Percentiles rank a stretch among this genome's conserved stretches.
These are phyloP conservation scores for Pseudopediastrum boryanum DNA, from an alignment of 139 green algal genomes.

Conservation along the genomic window DNA sequence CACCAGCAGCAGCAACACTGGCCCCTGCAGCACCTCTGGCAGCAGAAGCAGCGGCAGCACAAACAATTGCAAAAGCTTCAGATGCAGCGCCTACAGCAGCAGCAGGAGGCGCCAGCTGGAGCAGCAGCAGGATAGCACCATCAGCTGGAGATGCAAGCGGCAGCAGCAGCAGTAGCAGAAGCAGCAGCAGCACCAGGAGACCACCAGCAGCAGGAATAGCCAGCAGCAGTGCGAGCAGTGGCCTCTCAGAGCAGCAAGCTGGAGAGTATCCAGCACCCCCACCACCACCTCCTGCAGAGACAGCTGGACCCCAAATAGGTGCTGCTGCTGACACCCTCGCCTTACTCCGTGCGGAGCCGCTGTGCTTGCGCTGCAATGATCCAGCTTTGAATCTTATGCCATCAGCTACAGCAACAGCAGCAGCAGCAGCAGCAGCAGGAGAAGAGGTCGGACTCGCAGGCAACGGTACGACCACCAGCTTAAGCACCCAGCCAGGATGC, in stretches of 20 bases:
- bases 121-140: neutral
- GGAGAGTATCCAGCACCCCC: no score
- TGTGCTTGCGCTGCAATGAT: no score
- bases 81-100: neutral
- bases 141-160: neutral
- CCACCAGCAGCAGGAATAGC: neutral
- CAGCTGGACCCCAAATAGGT: no score
- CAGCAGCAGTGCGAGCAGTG: conserved; percentile 4
- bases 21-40: neutral
- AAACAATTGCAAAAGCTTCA: neutral
- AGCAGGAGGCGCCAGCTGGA: neutral
- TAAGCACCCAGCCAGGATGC: neutral
- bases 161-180: neutral
- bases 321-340: no score
- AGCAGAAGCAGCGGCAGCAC: neutral
- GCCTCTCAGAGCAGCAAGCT: no score
- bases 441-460: no score
- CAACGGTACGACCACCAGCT: neutral
- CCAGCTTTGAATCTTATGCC: no score
- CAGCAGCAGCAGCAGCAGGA: neutral
- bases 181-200: neutral
- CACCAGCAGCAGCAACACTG: neutral
- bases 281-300: no score
- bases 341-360: no score
- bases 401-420: neutral